Percentiles rank a stretch among this genome's conserved stretches.
phyloP scores from a whole-genome alignment of 75 land plant genomes.

The Pinus tabuliformis region DNA sequence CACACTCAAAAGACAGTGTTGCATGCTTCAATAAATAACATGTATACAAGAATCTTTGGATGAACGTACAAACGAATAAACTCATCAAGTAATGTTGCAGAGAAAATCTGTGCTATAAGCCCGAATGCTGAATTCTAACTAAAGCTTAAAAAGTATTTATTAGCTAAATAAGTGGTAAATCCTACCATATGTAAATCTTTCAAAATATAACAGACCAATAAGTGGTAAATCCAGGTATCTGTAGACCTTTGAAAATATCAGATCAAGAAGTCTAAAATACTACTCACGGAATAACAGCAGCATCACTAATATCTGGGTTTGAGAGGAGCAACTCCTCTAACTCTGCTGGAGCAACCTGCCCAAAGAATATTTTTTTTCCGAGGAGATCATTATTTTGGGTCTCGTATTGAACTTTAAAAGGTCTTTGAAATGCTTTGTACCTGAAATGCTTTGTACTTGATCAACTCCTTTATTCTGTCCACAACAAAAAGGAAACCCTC shows the following conservation, averaged over 20 bases:
- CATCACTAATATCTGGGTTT: conserved; percentile 66
- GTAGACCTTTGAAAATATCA: background rate
- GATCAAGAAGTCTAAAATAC: too few species aligned
- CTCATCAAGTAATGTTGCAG: background rate
- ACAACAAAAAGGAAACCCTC: conserved; percentile 52
- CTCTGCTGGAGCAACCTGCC: conserved; percentile 83
- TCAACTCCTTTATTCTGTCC: conserved; percentile 75
- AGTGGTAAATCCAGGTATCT: background rate
- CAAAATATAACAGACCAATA: too few species aligned
- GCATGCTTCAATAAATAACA: too few species aligned
- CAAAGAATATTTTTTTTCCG: background rate
- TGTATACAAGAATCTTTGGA: conserved; percentile 3
- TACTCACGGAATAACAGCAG: conserved; percentile 85
- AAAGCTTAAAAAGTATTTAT: too few species aligned
- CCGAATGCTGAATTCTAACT: too few species aligned
- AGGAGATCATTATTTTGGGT: background rate
- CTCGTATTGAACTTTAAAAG: too few species aligned
- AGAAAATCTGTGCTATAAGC: background rate
- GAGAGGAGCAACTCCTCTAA: conserved; percentile 68
- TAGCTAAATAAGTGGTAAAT: too few species aligned
- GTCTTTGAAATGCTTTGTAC: conserved; percentile 16
- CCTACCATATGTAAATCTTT: too few species aligned
- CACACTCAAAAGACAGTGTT: too few species aligned
- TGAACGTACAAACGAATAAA: background rate
- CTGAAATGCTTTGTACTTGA: conserved; percentile 70